Conservation (phyloP, 768 basidiomycete species). For the Calocybe gangraenosa region DNA sequence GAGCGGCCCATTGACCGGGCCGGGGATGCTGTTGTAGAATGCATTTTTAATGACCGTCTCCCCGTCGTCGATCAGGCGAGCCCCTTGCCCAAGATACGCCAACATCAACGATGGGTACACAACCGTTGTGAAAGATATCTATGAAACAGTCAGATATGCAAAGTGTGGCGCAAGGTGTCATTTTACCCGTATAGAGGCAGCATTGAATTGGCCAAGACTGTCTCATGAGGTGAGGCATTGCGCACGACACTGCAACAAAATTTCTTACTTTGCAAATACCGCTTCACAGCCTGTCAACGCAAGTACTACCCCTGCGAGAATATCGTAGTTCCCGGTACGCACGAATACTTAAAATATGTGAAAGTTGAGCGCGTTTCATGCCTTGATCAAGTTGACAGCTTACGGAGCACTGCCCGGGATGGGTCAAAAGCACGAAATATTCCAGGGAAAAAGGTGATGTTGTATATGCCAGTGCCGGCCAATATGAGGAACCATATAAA, state of each 20-base stretch:
- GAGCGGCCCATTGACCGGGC: constrained; percentile 42
- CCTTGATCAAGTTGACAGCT: constrained; percentile 14
- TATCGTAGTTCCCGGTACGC: constrained; percentile 55
- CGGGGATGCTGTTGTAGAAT: constrained; percentile 66
- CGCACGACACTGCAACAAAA: too few species aligned
- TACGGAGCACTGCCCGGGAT: constrained; percentile 58
- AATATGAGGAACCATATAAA: constrained; percentile 54
- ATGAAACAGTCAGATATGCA: not conserved
- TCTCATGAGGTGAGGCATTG: not conserved
- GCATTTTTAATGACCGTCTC: constrained; percentile 46
- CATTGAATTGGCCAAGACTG: constrained; percentile 68
- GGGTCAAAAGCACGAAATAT: constrained; percentile 68
- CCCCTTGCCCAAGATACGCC: constrained; percentile 71
- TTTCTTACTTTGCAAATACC: constrained; percentile 57
- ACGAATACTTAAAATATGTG: constrained; percentile 46
- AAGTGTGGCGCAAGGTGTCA: not conserved
- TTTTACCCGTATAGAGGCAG: constrained; percentile 48
- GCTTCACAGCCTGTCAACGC: constrained; percentile 70
- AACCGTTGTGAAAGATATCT: constrained; percentile 48
- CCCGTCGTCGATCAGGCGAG: constrained; percentile 51
- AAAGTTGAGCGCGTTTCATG: not conserved
- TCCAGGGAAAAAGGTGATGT: constrained; percentile 48
- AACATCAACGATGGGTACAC: constrained; percentile 60
- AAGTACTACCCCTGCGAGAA: constrained; percentile 60
- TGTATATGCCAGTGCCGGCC: constrained; percentile 51